These are phyloP conservation scores for Pleurotus cornucopiae DNA, from an alignment of 768 basidiomycete species.

Conservation along the genomic window DNA sequence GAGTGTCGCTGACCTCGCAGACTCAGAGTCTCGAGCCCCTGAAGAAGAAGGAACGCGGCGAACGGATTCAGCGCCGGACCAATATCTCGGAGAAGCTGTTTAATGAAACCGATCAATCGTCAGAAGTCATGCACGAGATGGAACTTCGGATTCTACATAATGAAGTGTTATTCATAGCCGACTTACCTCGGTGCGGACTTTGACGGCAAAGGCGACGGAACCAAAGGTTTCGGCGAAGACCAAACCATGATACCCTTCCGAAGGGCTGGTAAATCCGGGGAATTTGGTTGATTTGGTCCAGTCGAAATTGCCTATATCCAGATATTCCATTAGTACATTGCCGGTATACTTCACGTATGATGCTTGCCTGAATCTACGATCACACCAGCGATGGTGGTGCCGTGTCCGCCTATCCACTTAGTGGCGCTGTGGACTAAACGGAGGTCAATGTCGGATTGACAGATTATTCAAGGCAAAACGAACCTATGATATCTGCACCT, in stretches of 20 bases:
- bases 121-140: background rate
- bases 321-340: no score
- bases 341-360: no score
- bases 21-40: slow-evolving; percentile 75
- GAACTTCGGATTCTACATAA: slow-evolving; percentile 6
- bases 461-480: slow-evolving; percentile 10
- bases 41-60: slow-evolving; percentile 69
- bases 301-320: slow-evolving; percentile 56
- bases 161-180: background rate
- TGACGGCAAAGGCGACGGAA: slow-evolving; percentile 56
- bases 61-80: slow-evolving; percentile 69
- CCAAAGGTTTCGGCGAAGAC: slow-evolving; percentile 67
- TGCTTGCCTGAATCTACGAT: slow-evolving; percentile 61
- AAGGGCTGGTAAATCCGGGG: slow-evolving; percentile 69
- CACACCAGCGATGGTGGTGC: slow-evolving; percentile 75
- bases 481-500: slow-evolving; percentile 74
- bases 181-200: slow-evolving; percentile 50
- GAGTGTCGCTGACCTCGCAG: slow-evolving; percentile 69
- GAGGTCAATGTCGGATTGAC: background rate
- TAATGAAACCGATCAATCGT: background rate
- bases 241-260: slow-evolving; percentile 75
- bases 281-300: slow-evolving; percentile 66
- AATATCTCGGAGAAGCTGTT: slow-evolving; percentile 58
- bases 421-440: slow-evolving; percentile 66
- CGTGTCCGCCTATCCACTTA: slow-evolving; percentile 84